Evolutionary conservation across 208 protist genomes (phyloP).

Genomic region (Plasmodiophora brassicae): DNA sequence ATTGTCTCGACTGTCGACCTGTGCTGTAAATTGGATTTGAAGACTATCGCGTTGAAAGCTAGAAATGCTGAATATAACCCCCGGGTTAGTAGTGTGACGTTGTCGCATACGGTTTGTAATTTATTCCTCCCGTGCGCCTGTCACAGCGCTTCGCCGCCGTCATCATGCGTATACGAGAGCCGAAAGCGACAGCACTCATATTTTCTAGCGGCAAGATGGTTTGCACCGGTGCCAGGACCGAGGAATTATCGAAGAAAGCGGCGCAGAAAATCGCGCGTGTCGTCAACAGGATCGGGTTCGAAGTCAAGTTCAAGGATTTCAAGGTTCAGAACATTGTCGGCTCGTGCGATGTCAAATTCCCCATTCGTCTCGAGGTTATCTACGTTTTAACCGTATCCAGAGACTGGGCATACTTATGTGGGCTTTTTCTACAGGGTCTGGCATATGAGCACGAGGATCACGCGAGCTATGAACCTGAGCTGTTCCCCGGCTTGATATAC

Average conservation of each 20-base stretch:
- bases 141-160: conserved; percentile 70
- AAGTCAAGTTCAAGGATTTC: conserved; percentile 69
- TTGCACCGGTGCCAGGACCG: neutral
- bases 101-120: conserved; percentile 34
- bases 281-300: neutral
- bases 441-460: conserved; percentile 58
- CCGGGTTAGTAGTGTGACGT: conserved; percentile 55
- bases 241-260: neutral
- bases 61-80: conserved; percentile 86
- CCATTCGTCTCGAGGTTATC: conserved; percentile 65
- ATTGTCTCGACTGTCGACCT: conserved; percentile 79
- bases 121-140: too few species aligned
- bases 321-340: conserved; percentile 82
- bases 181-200: conserved; percentile 79
- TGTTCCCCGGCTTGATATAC: conserved; percentile 80
- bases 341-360: conserved; percentile 74
- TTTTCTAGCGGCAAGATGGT: conserved; percentile 78
- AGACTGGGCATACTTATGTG: too few species aligned
- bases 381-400: too few species aligned
- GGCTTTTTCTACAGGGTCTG: conserved; percentile 61
- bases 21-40: conserved; percentile 65
- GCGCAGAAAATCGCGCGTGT: neutral
- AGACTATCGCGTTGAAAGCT: conserved; percentile 67
- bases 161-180: conserved; percentile 77
- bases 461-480: conserved; percentile 73